A percentile compares a stretch with the other conserved stretches of the same genome.
These are phyloP conservation scores for Protea cynaroides DNA, from an alignment of 164 flowering plant species.

Conservation along the genomic window DNA sequence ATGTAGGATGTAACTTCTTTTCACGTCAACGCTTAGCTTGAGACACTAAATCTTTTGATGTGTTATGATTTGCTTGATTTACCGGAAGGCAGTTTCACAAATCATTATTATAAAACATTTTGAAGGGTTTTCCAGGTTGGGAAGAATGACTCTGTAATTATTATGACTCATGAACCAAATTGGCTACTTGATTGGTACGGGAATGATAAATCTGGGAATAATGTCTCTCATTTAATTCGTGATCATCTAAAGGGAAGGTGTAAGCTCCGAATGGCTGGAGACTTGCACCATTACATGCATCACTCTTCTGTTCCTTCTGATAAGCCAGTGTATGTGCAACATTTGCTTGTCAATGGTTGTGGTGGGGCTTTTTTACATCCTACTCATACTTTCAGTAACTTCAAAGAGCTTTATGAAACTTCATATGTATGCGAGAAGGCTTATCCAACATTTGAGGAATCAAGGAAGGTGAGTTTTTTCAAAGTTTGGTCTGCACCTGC, in stretches of 20 bases:
- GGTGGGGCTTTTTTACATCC: constrained; percentile 99
- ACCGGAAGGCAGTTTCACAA: neutral
- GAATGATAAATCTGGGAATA: constrained; percentile 77
- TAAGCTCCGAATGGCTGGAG: constrained; percentile 93
- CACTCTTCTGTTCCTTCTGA: constrained; percentile 72
- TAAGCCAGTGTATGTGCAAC: constrained; percentile 75
- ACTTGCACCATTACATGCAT: constrained; percentile 98
- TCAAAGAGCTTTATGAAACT: constrained; percentile 51
- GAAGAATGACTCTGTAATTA: constrained; percentile 77
- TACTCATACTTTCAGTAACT: constrained; percentile 85
- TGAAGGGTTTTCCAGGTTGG: constrained; percentile 50
- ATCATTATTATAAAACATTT: neutral
- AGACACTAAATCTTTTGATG: too few species aligned
- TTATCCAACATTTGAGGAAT: constrained; percentile 96
- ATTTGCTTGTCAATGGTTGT: constrained; percentile 96
- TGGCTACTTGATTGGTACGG: constrained; percentile 99
- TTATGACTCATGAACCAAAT: constrained; percentile 95
- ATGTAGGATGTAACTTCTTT: too few species aligned
- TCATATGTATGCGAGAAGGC: constrained; percentile 75
- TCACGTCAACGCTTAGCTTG: too few species aligned
- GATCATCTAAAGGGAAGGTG: constrained; percentile 89
- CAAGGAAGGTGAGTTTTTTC: constrained; percentile 64
- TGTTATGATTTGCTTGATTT: neutral
- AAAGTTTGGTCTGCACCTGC: neutral
- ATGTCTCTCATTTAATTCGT: constrained; percentile 66